Evolutionary conservation across 805 yeast genomes (phyloP).

Genomic region (Ogataea saltuana): DNA sequence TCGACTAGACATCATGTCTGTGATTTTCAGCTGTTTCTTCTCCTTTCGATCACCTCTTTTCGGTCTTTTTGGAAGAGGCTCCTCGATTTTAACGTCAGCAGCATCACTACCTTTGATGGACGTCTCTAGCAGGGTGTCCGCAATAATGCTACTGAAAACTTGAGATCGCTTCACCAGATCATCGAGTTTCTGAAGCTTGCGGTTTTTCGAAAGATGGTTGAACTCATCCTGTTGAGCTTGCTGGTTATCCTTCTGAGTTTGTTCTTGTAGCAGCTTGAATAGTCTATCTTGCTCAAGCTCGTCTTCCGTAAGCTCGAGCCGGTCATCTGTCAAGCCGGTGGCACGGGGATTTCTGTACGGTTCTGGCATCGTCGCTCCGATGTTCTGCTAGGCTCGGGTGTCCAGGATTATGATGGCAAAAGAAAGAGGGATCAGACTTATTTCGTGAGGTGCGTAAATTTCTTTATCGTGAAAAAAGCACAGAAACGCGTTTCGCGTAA

Average conservation of each 20-base stretch:
- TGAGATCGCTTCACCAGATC: conserved; percentile 84
- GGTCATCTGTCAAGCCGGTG: no score
- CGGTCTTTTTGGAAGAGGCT: conserved; percentile 28
- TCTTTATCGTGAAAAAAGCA: no score
- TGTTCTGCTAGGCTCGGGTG: no score
- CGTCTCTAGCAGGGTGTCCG: conserved; percentile 68
- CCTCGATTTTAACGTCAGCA: no score
- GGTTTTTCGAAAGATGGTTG: conserved; percentile 48
- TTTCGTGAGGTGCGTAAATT: no score
- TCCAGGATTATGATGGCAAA: no score
- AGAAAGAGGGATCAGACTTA: no score
- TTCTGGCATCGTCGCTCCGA: no score
- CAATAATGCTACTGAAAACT: conserved; percentile 80
- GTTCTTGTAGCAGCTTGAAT: conserved; percentile 24
- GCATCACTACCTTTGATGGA: conserved; percentile 33
- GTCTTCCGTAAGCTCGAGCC: conserved; percentile 7
- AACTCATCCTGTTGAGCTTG: conserved; percentile 42
- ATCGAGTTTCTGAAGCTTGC: conserved; percentile 65
- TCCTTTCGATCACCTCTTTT: conserved; percentile 23
- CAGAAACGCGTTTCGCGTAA: neutral
- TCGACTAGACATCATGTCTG: conserved; percentile 15
- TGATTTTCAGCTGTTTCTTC: conserved; percentile 20
- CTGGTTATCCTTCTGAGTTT: conserved; percentile 12
- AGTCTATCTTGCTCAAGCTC: conserved; percentile 29
- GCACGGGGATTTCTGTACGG: no score